Evolutionary conservation across 495 filamentous ascomycete species (phyloP), one percentile per base, ranked within the genome.

Genomic region (Xylaria grammica): DNA sequence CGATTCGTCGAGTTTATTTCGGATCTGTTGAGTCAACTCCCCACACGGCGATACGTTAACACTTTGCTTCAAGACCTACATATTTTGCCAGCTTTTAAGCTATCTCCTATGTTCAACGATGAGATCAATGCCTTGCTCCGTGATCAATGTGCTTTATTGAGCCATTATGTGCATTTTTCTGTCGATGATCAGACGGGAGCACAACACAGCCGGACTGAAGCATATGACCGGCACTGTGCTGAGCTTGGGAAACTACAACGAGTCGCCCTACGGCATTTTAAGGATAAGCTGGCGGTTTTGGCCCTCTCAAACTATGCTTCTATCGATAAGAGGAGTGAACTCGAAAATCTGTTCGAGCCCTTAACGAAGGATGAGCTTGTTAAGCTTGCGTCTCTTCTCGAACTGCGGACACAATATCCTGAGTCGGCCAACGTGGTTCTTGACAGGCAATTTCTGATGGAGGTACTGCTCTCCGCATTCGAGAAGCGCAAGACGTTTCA

Each of bases 1-100:
- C 85, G 94, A 19, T 95, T 98, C 69, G 72, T 98, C 26, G 95
- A 99, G 74, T 87, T 98, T 26, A 78, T 98, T 64, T 89, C 90
- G 3, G 95, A 99, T 73, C 79, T 99, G 22, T 86, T 94, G 74
- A 97, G 94, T 70, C 95, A 99, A 72, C 81, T 97, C 45, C 95
- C 95, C 19, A 99, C 95, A 4, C 85, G 95, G 68, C 86, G 96
- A 76, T 97, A 97, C 69, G 91, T 96, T 70, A 98, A 97, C 74
- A 88, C 91, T 2, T 81, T 99, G 24, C 74, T 97, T n/a, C 89
- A 91, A 70, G 96, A 99, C 74, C 79, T 98, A 34, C 93, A 98
- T 67, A 74, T 97, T n/a, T 76, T 97, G 26, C 82, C 95, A 8
- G 85, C 91, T n/a, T 87, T 97, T 63, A 86, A 82, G 60, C 81